These are phyloP conservation scores for Lichenothelia convexa DNA, from an alignment of 495 filamentous ascomycete species.

Conservation along the genomic window DNA sequence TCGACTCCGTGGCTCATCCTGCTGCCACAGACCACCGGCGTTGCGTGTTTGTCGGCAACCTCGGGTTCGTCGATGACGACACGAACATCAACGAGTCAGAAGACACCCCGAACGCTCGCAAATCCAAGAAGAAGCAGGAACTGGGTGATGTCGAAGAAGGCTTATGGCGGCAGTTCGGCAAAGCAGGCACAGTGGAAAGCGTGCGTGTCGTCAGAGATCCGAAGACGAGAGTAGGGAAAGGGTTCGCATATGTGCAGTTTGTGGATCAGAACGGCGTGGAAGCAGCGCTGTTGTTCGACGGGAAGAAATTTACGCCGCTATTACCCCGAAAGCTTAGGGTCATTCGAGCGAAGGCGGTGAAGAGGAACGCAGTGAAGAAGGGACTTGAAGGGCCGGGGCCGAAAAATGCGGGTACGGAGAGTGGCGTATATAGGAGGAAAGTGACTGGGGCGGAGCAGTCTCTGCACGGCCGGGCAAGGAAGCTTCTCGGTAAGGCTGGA, in stretches of 20 bases:
- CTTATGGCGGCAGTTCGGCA: constrained; percentile 72
- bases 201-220: constrained; percentile 85
- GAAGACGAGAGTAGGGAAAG: constrained; percentile 83
- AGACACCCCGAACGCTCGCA: constrained; percentile 33
- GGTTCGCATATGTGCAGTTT: constrained; percentile 97
- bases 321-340: constrained; percentile 79
- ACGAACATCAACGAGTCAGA: constrained; percentile 34
- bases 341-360: constrained; percentile 57
- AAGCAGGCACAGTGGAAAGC: constrained; percentile 70
- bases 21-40: constrained; percentile 60
- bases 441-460: constrained; percentile 49
- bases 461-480: constrained; percentile 57
- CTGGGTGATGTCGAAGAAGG: constrained; percentile 88
- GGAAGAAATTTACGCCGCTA: constrained; percentile 83
- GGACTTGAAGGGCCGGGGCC: constrained; percentile 8
- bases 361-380: constrained; percentile 49
- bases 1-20: constrained; percentile 80
- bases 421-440: constrained; percentile 38
- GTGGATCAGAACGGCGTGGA: constrained; percentile 74
- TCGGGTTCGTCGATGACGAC: constrained; percentile 86
- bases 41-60: constrained; percentile 93
- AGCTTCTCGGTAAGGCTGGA: constrained; percentile 65
- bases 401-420: constrained; percentile 27
- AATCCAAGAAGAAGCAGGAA: constrained; percentile 42
- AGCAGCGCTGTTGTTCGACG: constrained; percentile 64